These are phyloP conservation scores for Melampsora americana DNA, from an alignment of 1,284 basidiomycete species.

Conservation along the genomic window DNA sequence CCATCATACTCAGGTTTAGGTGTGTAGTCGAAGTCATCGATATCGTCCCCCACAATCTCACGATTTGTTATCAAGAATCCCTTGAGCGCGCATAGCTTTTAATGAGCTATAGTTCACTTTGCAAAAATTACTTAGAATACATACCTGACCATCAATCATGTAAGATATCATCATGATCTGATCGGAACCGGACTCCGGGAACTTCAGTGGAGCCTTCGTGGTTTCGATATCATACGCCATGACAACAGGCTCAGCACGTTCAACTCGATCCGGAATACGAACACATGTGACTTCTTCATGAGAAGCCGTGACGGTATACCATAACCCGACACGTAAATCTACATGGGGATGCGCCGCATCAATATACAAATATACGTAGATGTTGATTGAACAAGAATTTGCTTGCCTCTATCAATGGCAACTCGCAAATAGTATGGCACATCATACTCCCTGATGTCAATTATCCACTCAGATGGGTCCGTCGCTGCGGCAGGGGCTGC, in stretches of 20 bases:
- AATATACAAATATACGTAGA: too few relatives aligned
- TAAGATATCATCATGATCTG: slow-evolving; percentile 99
- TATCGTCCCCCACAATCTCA: slow-evolving; percentile 95
- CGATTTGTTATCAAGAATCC: slow-evolving; percentile 97
- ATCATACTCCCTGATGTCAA: slow-evolving; percentile 94
- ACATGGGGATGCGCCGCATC: background rate
- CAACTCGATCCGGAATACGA: slow-evolving; percentile 77
- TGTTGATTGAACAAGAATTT: too few relatives aligned
- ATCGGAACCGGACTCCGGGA: slow-evolving; percentile 91
- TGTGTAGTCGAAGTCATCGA: slow-evolving; percentile 98
- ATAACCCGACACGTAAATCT: slow-evolving; percentile 93
- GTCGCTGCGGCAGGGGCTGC: slow-evolving; percentile 49
- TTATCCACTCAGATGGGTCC: slow-evolving; percentile 83
- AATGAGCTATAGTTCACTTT: background rate
- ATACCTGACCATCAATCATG: slow-evolving; percentile 76
- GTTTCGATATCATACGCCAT: slow-evolving; percentile 99
- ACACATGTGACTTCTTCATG: slow-evolving; percentile 76
- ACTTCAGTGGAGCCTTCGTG: slow-evolving; percentile 96
- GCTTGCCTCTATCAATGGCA: slow-evolving; percentile 82
- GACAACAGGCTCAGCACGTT: slow-evolving; percentile 97
- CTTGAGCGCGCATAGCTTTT: slow-evolving; percentile 57
- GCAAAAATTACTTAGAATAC: background rate
- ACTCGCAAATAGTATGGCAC: slow-evolving; percentile 96
- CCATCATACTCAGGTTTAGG: slow-evolving; percentile 98
- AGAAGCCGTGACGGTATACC: slow-evolving; percentile 80